phyloP scores from a whole-genome alignment of 169 alveolate species.

The Ophryocystis elektroscirrha region DNA sequence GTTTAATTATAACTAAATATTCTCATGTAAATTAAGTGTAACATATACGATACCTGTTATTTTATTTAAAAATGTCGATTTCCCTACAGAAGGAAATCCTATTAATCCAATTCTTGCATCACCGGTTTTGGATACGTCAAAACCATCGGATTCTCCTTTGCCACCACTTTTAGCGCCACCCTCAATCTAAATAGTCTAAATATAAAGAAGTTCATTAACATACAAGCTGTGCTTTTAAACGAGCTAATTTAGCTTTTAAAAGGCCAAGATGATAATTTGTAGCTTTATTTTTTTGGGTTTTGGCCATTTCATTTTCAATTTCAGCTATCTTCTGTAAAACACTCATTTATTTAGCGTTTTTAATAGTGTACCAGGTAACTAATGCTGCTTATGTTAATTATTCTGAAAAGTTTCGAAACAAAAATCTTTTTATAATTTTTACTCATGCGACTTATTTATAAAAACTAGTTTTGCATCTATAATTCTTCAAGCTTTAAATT shows the following conservation, averaged over 20 bases:
- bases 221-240: slow-evolving; percentile 75
- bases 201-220: slow-evolving; percentile 42
- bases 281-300: slow-evolving; percentile 94
- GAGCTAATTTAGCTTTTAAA: slow-evolving; percentile 84
- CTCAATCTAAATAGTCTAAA: slow-evolving; percentile 6
- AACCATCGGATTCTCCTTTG: slow-evolving; percentile 68
- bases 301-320: slow-evolving; percentile 89
- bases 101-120: slow-evolving; percentile 96
- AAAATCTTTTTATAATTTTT: too few relatives aligned
- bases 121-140: slow-evolving; percentile 81
- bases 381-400: too few relatives aligned
- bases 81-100: slow-evolving; percentile 98
- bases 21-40: too few relatives aligned
- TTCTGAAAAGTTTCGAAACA: too few relatives aligned
- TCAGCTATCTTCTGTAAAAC: slow-evolving; percentile 30
- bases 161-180: slow-evolving; percentile 46
- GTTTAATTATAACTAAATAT: too few relatives aligned
- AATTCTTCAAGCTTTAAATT: too few relatives aligned
- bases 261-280: slow-evolving; percentile 87
- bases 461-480: too few relatives aligned
- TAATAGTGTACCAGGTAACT: too few relatives aligned
- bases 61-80: slow-evolving; percentile 75
- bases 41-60: slow-evolving; percentile 68
- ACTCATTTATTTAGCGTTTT: too few relatives aligned
- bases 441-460: too few relatives aligned